Evolutionary conservation across 2,329 filamentous ascomycete genomes (phyloP), one percentile per base, ranked within the genome.

Genomic region (Penicillium occitanis): DNA sequence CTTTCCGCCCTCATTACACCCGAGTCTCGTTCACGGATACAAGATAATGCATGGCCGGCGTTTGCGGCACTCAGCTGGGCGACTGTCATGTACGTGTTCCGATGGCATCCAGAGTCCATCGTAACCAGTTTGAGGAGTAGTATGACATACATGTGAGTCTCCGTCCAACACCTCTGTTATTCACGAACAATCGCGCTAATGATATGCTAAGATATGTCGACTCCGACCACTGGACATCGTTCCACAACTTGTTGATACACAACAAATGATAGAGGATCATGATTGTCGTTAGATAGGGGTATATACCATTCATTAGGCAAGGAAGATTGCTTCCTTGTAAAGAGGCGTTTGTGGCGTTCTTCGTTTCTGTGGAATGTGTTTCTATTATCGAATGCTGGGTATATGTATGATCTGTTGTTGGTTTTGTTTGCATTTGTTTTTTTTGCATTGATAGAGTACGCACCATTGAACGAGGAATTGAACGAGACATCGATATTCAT

Each of bases 21-120:
- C 70, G 81, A 73, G 82, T 77, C 77, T 76, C 78, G 79, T 44
- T 70, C 73, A 19, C 73, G 74, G 65, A 87, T 92, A 72, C 85
- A 83, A 73, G 77, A 87, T 76, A 90, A 94, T 75, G 91, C 91
- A 64, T 99, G 95, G 94, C 92, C 94, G 1, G 90, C 90, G 1
- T 99, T 99, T 80, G 94, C 95, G 50, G 91, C 90, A 71, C 73
- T 94, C 70, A 96, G 90, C 74, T 99, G 95, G 95, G 95, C 90
- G 4, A 83, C 88, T 74, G 93, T 99, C 69, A 99, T 99, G 95
- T 92, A 94, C 81, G 80, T 99, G 68, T 99, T 97, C 83, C 87
- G 91, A 73, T 91, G 91, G 86, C 89, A 98, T 81, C 93, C 95
- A 5, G 92, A 96, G 73, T 92, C 91, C 65, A 86, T 99, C 75